These are phyloP conservation scores for Choanephora cucurbitarum DNA, from an alignment of 371 early-diverging fungal genomes.

Conservation along the genomic window DNA sequence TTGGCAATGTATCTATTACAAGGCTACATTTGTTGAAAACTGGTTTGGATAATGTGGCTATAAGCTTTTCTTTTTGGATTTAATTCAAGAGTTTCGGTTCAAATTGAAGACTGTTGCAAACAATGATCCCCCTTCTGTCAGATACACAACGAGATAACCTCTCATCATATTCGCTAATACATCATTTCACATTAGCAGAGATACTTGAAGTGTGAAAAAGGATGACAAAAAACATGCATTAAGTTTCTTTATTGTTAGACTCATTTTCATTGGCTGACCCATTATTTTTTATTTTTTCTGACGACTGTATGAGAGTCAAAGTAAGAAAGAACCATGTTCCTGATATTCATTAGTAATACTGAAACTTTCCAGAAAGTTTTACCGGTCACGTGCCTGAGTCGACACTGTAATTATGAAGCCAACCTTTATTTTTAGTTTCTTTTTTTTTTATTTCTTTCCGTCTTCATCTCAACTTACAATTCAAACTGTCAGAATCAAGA, in stretches of 20 bases:
- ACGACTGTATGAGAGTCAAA: constrained; percentile 1
- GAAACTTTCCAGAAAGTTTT: not conserved
- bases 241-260: constrained; percentile 4
- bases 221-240: constrained; percentile 4
- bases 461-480: not conserved
- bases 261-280: constrained; percentile 13
- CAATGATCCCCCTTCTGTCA: constrained; percentile 12
- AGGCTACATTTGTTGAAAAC: constrained; percentile 9
- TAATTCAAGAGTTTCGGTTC: constrained; percentile 27
- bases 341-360: no score
- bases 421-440: not conserved
- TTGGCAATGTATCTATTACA: constrained; percentile 15
- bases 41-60: constrained; percentile 16
- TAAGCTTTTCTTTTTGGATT: constrained; percentile 19
- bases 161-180: constrained; percentile 13
- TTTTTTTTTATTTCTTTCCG: constrained; percentile 1
- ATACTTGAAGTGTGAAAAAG: constrained; percentile 7
- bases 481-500: constrained; percentile 19
- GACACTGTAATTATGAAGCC: no score
- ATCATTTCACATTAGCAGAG: constrained; percentile 9
- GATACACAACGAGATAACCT: constrained; percentile 6
- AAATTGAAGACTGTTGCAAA: constrained; percentile 24
- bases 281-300: constrained; percentile 9
- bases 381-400: not conserved
- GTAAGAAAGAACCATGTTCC: no score